Conservation (phyloP, 202 grass and related monocot species). For the Elaeis oleifera region DNA sequence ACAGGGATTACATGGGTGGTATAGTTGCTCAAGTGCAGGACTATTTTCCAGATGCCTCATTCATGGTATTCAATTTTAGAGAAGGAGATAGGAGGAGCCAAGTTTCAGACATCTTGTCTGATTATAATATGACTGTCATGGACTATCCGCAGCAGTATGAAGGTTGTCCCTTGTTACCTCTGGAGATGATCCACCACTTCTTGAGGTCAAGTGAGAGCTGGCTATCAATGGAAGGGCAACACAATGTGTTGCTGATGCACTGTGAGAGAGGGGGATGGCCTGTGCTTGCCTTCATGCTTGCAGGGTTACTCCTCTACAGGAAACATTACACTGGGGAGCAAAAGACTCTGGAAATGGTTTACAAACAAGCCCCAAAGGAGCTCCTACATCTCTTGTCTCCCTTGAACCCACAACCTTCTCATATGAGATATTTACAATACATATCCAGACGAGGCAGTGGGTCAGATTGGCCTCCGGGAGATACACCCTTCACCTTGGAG, state of each 20-base stretch:
- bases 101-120: constrained; percentile 27
- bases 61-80: constrained; percentile 53
- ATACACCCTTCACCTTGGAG: constrained; percentile 28
- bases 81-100: constrained; percentile 16
- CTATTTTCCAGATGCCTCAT: constrained; percentile 37
- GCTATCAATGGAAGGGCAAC: constrained; percentile 32
- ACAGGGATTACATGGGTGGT: constrained; percentile 36
- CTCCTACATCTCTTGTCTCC: constrained; percentile 23
- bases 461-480: constrained; percentile 14
- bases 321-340: constrained; percentile 32
- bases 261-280: constrained; percentile 39
- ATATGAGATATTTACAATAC: constrained; percentile 59
- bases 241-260: constrained; percentile 49
- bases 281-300: constrained; percentile 45
- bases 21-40: constrained; percentile 41
- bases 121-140: constrained; percentile 24
- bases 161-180: constrained; percentile 33
- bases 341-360: constrained; percentile 37
- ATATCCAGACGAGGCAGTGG: constrained; percentile 27
- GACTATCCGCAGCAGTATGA: constrained; percentile 37
- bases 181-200: constrained; percentile 30
- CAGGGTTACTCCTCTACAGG: constrained; percentile 41
- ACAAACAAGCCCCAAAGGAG: constrained; percentile 33
- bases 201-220: constrained; percentile 39
- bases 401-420: constrained; percentile 43